Evolutionary conservation across 768 basidiomycete genomes (phyloP).

Genomic region (Austroboletus eburneus): DNA sequence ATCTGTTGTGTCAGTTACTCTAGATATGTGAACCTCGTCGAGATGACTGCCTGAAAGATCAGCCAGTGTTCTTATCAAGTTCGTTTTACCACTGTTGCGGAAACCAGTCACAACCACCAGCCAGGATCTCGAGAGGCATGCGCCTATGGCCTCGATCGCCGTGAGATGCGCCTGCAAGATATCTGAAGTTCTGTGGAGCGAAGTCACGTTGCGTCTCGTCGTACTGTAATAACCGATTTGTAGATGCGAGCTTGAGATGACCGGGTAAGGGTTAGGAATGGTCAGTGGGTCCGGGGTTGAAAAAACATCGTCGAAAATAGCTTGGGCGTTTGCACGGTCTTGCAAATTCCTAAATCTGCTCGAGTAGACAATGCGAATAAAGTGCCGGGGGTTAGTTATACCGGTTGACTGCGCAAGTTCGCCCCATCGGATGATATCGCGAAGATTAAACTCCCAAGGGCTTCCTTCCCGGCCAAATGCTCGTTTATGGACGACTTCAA

Average conservation of each 20-base stretch:
- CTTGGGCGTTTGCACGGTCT: conserved; percentile 55
- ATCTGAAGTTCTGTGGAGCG: conserved; percentile 41
- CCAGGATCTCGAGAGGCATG: conserved; percentile 74
- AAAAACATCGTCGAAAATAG: conserved; percentile 55
- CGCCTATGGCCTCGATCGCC: conserved; percentile 69
- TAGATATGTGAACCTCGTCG: conserved; percentile 74
- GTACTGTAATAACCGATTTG: conserved; percentile 64
- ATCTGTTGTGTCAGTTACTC: conserved; percentile 88
- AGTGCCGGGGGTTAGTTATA: conserved; percentile 46
- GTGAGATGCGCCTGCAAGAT: conserved; percentile 61
- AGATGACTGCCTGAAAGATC: conserved; percentile 63
- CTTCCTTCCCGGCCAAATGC: conserved; percentile 74
- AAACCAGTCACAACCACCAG: conserved; percentile 84
- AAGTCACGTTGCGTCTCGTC: conserved; percentile 30
- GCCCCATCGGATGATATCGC: conserved; percentile 91
- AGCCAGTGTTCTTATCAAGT: conserved; percentile 66
- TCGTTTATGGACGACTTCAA: conserved; percentile 58
- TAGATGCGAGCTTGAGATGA: conserved; percentile 42
- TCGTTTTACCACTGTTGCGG: conserved; percentile 74
- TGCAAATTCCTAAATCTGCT: conserved; percentile 75
- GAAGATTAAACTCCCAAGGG: conserved; percentile 98
- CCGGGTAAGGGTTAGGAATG: conserved; percentile 35
- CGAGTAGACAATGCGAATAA: conserved; percentile 72
- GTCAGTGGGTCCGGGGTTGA: conserved; percentile 30
- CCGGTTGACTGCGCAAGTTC: conserved; percentile 41